phyloP scores from a whole-genome alignment of 83 land plant genomes.

The Picea abies region DNA sequence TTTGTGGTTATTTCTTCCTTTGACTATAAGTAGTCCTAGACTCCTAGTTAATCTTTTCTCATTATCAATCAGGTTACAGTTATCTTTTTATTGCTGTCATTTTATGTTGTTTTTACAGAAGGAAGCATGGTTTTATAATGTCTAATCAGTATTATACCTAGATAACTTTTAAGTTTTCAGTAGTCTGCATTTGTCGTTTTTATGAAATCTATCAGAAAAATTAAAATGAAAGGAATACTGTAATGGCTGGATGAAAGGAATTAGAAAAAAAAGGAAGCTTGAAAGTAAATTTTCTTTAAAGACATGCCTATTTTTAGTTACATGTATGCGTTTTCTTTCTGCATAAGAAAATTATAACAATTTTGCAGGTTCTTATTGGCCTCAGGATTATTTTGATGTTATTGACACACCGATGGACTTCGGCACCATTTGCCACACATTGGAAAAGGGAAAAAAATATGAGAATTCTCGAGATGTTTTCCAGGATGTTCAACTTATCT shows the following conservation, averaged over 20 bases:
- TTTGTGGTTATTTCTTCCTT: neutral
- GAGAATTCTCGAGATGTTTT: slow-evolving; percentile 39
- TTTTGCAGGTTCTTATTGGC: neutral
- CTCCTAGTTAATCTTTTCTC: neutral
- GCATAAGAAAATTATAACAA: neutral
- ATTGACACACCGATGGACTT: slow-evolving; percentile 57
- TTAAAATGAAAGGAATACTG: neutral
- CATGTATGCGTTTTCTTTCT: neutral
- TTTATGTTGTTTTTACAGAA: neutral
- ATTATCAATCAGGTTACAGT: neutral
- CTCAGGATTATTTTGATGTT: slow-evolving; percentile 50
- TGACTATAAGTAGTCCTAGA: neutral
- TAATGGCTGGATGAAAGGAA: neutral
- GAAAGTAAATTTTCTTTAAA: neutral
- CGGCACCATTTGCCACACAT: slow-evolving; percentile 42
- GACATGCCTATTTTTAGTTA: too few relatives aligned
- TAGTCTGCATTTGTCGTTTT: neutral
- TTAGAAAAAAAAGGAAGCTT: neutral
- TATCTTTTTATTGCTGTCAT: neutral
- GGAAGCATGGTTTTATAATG: neutral
- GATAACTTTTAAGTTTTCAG: neutral
- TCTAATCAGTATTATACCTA: neutral
- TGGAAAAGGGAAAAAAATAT: slow-evolving; percentile 46
- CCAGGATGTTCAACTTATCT: slow-evolving; percentile 51
- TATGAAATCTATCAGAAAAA: neutral